Evolutionary conservation across 164 flowering plant genomes (phyloP), one percentile per base, ranked within the genome.

Genomic region (Chloranthus sessilifolius): DNA sequence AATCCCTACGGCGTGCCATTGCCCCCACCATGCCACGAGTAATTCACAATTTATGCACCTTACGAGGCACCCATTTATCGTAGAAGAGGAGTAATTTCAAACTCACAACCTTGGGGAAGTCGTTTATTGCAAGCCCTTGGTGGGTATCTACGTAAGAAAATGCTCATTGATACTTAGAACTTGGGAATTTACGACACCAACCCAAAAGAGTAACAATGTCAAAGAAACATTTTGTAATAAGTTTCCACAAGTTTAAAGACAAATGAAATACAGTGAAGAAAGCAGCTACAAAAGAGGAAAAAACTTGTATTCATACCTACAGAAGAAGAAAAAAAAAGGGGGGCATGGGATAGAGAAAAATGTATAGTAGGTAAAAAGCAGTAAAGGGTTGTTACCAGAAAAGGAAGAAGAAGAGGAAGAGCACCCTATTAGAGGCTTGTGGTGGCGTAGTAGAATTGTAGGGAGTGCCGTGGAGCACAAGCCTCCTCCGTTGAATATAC

Each of bases 381-480:
- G 24, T 11, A 27, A 14, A 9, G 20, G 4, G 22, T 34, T 21
- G 20, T 29, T 58, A 70, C 75, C 70, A 38, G 60, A 45, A 40
- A 71, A 55, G 11, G 60, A 16, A 24, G 55, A 31, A 16, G 68
- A 21, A 16, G 68, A 64, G 41, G 54, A 47, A 14, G 45, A 68
- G 47, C 74, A 71, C 33, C 52, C 54, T 50, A 67, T 34, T 9
- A 25, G 59, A 25, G 64, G 19, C 28, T 41, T 49, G 59, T 29
- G 16, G 36, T 47, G 68, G 52, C 66, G 66, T 27, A 53, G 43
- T 42, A 70, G 38, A 7, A 59, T 4, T 31, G 53, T 31, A 11
- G 64, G 62, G 0, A 68, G 50, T 8, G 67, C 44, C 19, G 62
- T 34, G 3, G 77, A 42, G 48, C 71, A 65, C 53, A 70, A 29